These are phyloP conservation scores for Cymbopogon citratus DNA, from an alignment of 176 grass and related monocot genomes.

Conservation along the genomic window DNA sequence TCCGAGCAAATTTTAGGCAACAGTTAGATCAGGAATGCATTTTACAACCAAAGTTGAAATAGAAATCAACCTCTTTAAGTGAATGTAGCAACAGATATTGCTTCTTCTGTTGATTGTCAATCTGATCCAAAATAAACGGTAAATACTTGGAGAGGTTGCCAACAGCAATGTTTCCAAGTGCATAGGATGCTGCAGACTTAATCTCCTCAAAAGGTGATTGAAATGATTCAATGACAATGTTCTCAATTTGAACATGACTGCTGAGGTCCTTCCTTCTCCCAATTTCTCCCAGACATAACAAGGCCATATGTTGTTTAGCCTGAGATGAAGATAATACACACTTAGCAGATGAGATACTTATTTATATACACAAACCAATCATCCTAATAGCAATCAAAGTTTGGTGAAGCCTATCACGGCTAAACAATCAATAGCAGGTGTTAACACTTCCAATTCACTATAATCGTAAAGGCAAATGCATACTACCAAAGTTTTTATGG, in stretches of 20 bases:
- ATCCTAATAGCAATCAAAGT: not conserved
- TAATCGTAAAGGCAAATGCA: not conserved
- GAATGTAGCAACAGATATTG: slow-evolving; percentile 93
- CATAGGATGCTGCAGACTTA: slow-evolving; percentile 89
- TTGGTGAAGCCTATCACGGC: not conserved
- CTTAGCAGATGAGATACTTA: not conserved
- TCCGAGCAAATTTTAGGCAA: slow-evolving; percentile 6
- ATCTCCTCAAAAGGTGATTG: slow-evolving; percentile 97
- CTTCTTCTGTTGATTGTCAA: slow-evolving; percentile 94
- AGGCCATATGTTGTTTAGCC: slow-evolving; percentile 90
- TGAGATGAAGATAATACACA: slow-evolving; percentile 15
- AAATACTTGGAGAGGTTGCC: slow-evolving; percentile 91
- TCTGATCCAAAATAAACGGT: slow-evolving; percentile 89
- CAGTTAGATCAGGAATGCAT: not conserved
- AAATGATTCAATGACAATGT: slow-evolving; percentile 92
- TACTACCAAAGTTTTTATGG: not conserved
- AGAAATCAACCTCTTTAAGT: slow-evolving; percentile 69
- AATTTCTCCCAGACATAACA: slow-evolving; percentile 86
- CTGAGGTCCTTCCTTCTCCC: slow-evolving; percentile 81
- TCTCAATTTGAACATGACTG: slow-evolving; percentile 74
- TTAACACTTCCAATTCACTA: not conserved
- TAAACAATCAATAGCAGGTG: not conserved
- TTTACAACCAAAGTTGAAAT: not conserved
- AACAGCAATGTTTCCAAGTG: slow-evolving; percentile 91
- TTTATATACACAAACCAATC: not conserved